Evolutionary conservation across 1,284 basidiomycete species (phyloP), one percentile per base, ranked within the genome.

Genomic region (Ganoderma lucidum): DNA sequence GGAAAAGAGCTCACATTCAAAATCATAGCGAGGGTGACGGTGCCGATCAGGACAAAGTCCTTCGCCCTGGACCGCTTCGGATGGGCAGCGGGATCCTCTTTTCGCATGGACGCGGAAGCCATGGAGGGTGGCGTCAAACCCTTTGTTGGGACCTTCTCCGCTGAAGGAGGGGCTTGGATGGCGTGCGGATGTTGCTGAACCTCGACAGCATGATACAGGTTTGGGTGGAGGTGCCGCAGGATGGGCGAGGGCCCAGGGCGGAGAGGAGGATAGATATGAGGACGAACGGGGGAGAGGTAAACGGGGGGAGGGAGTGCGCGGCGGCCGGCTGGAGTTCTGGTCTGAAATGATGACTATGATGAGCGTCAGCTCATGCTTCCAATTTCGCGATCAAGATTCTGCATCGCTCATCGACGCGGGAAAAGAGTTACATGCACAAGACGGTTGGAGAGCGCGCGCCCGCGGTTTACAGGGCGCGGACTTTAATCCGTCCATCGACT

Each of bases 11-110:
- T 39, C 55, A 81, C 80, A 66, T 78, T 81, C n/a, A 80, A 64
- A n/a, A 80, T 71, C 79, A 80, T 80, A 32, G 79, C 76, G 23
- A 77, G 69, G 15, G 80, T 80, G 30, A 77, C 78, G 44, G 78
- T 79, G 35, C 74, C 70, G 2, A 79, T 75, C 53, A 81, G 71
- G n/a, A 73, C 66, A 53, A 78, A 66, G 48, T 74, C 55, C 67
- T 69, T 69, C 12, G 58, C 12, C 42, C 60, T 41, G 3, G 67
- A 67, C 60, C 71, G 71, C 15, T 30, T n/a, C 10, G 61, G 45
- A 30, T 62, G 62, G 2, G n/a, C 10, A 2, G 42, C 37, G 10
- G 6, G 32, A 8, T 48, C 28, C 19, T 63, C 44, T n/a, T 48
- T 51, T 10, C 3, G 59, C 23, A 41, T 6, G 3, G n/a, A n/a